phyloP scores from a whole-genome alignment of 345 rosid species.

The Syzygium aromaticum region DNA sequence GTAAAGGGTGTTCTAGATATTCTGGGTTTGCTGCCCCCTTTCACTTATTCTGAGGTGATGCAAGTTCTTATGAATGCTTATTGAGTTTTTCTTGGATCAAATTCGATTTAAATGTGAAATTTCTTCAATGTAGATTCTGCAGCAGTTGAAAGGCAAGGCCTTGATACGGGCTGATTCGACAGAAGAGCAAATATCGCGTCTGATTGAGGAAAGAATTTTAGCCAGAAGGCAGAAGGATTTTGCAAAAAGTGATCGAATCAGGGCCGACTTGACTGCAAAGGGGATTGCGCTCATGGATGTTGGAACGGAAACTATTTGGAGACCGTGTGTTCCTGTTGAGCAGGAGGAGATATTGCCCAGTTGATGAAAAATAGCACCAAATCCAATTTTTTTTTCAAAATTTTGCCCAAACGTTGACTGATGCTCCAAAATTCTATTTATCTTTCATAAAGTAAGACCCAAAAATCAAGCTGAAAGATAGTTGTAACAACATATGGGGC shows the following conservation, averaged over 20 bases:
- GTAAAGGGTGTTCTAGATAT: constrained; percentile 42
- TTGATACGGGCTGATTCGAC: constrained; percentile 46
- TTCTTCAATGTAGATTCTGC: constrained; percentile 29
- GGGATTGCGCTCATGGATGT: constrained; percentile 86
- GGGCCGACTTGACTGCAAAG: constrained; percentile 41
- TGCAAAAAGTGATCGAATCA: constrained; percentile 53
- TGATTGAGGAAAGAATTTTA: constrained; percentile 48
- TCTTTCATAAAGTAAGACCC: not conserved
- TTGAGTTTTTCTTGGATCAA: not conserved
- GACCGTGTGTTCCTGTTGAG: constrained; percentile 54
- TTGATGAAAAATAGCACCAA: not conserved
- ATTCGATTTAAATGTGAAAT: not conserved
- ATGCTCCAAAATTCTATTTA: not conserved
- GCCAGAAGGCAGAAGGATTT: constrained; percentile 70
- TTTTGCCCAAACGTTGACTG: not conserved
- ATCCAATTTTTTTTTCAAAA: not conserved
- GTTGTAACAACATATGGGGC: not conserved
- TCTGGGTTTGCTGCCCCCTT: constrained; percentile 51
- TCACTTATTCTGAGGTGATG: constrained; percentile 46
- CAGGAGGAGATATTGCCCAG: not conserved
- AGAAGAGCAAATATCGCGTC: constrained; percentile 36
- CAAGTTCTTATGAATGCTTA: not conserved
- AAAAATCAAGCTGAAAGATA: not conserved
- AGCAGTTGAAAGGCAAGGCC: constrained; percentile 60
- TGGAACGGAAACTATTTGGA: constrained; percentile 72